Evolutionary conservation across 164 flowering plant species (phyloP), one percentile per base, ranked within the genome.

Genomic region (Saururus chinensis): DNA sequence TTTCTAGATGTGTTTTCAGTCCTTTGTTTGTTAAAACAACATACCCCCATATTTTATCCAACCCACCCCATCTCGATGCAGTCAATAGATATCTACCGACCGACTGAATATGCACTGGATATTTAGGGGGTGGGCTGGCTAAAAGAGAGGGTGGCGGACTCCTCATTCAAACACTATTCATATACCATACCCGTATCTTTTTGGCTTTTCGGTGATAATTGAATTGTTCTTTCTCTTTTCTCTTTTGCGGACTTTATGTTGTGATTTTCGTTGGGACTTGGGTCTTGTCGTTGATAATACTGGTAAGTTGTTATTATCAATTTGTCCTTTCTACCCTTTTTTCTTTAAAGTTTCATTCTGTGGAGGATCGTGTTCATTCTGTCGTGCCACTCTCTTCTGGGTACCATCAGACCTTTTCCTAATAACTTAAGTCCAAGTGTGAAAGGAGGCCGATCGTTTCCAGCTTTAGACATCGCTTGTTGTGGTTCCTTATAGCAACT

Each of bases 191-290:
- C 45, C 8, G 45, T 13, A 45, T 45, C 49, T 12, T 8, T 45
- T 9, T 17, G 11, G 22, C 17, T 53, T n/a, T 19, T 53, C 7
- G 17, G 4, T 12, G 49, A 12, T 45, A 12, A 45, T 45, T 17
- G 16, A 17, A 3, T 17, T 45, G 49, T 12, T 45, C 49, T 12
- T 45, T 12, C 49, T 45, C 17, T 20, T 53, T 53, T 19, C 20
- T 53, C 23, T 20, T 19, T 53, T 53, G 56, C 23, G 13, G 12
- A 10, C 22, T 20, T n/a, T 53, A 13, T 53, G 24, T 53, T 53
- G 22, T n/a, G 56, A 53, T 53, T 53, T 53, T 20, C 56, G 19
- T 20, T 20, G 56, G 56, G 25, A 53, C 25, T 53, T 53, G 56
- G 23, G 56, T 53, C 25, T 23, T 9, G 1, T 45, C 26, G 25